These are phyloP conservation scores for Leccinum variicolor DNA, from an alignment of 768 basidiomycete genomes.

Conservation along the genomic window DNA sequence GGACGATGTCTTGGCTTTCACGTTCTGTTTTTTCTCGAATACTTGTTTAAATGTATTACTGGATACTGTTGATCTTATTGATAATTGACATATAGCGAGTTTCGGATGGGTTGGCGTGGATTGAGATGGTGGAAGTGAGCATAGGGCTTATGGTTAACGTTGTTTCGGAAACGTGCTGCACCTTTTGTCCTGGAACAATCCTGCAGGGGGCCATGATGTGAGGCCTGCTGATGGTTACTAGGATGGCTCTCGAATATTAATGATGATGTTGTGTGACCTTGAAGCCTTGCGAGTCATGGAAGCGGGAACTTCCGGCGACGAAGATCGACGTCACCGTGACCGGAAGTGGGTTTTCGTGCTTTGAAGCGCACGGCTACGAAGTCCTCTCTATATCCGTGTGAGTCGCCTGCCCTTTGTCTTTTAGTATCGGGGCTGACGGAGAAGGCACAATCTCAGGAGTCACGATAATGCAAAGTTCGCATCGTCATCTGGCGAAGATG, in stretches of 20 bases:
- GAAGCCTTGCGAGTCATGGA: too few species aligned
- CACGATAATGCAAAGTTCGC: constrained; percentile 95
- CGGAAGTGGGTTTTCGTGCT: constrained; percentile 34
- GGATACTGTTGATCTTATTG: not conserved
- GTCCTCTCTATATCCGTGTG: constrained; percentile 89
- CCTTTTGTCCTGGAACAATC: too few species aligned
- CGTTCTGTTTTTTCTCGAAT: not conserved
- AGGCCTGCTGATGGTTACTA: too few species aligned
- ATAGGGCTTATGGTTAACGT: too few species aligned
- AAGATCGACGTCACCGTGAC: too few species aligned
- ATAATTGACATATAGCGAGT: not conserved
- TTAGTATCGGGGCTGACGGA: not conserved
- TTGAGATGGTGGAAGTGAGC: too few species aligned
- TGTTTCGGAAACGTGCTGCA: too few species aligned
- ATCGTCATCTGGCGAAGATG: constrained; percentile 91
- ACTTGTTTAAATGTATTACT: not conserved
- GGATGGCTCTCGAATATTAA: too few species aligned
- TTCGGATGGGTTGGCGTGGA: too few species aligned
- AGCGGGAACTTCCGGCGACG: too few species aligned
- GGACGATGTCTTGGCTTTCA: not conserved
- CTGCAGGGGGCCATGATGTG: too few species aligned
- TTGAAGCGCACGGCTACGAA: constrained; percentile 93
- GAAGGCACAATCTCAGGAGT: constrained; percentile 43
- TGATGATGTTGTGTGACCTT: too few species aligned
- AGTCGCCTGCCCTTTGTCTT: constrained; percentile 27